Conservation (phyloP, 148 eudicot species). For the Arbutus unedo region DNA sequence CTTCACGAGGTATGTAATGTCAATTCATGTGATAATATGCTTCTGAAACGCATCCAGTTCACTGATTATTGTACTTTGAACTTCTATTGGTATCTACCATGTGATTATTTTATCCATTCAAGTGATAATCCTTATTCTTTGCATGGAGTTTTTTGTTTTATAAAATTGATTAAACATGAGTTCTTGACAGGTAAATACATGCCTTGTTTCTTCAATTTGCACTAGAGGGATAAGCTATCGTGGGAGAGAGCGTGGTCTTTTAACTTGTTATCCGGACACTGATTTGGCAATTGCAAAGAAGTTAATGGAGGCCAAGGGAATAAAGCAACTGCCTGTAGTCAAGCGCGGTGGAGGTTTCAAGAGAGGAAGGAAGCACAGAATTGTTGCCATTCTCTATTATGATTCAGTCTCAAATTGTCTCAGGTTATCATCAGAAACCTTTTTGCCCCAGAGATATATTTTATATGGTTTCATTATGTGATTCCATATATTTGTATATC, state of each 20-base stretch:
- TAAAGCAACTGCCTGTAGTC: slow-evolving; percentile 90
- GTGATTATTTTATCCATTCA: slow-evolving; percentile 6
- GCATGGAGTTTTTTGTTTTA: not conserved
- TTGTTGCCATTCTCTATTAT: slow-evolving; percentile 69
- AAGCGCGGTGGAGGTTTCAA: slow-evolving; percentile 56
- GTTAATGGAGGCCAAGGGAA: slow-evolving; percentile 90
- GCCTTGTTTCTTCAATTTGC: slow-evolving; percentile 63
- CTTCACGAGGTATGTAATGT: slow-evolving; percentile 55
- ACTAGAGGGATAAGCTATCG: slow-evolving; percentile 74
- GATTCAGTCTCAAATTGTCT: slow-evolving; percentile 51
- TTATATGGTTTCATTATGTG: not conserved
- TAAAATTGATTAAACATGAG: not conserved
- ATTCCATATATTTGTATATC: not conserved
- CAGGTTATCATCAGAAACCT: slow-evolving; percentile 41
- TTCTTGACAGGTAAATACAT: slow-evolving; percentile 50
- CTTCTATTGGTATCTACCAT: not conserved
- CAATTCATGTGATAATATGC: slow-evolving; percentile 6
- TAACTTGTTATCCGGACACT: slow-evolving; percentile 90
- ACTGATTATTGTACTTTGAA: not conserved
- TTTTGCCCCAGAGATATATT: not conserved
- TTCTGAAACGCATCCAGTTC: not conserved
- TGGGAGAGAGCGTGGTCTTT: slow-evolving; percentile 71
- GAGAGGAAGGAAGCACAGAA: slow-evolving; percentile 62
- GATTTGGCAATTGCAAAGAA: slow-evolving; percentile 80
- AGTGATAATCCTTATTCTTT: not conserved